phyloP scores from a whole-genome alignment of 805 yeast genomes.

The Ogataea populi-albae region DNA sequence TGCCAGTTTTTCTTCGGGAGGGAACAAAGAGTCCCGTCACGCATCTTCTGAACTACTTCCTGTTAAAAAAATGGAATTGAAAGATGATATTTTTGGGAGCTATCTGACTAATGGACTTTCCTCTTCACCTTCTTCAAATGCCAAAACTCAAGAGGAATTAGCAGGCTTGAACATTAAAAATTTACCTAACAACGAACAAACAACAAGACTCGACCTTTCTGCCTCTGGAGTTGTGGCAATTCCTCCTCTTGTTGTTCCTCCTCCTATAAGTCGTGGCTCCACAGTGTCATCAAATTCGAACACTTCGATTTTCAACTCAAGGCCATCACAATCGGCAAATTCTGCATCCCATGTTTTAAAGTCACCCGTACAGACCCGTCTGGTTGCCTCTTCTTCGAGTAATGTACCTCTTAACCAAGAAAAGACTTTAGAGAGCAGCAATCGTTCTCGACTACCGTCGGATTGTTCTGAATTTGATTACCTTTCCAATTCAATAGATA shows the following conservation, averaged over 20 bases:
- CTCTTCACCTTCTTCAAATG: conserved; percentile 1
- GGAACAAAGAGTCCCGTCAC: conserved; percentile 17
- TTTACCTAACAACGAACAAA: no score
- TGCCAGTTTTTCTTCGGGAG: conserved; percentile 7
- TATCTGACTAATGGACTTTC: not conserved
- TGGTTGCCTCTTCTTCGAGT: not conserved
- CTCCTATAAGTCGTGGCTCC: not conserved
- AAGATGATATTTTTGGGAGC: conserved; percentile 3
- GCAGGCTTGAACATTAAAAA: conserved; percentile 12
- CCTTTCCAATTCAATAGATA: conserved; percentile 27
- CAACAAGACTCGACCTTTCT: not conserved
- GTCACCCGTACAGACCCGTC: conserved; percentile 1
- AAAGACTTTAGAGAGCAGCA: no score
- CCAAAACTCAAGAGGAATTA: conserved; percentile 3
- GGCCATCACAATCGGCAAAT: not conserved
- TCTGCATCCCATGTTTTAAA: not conserved
- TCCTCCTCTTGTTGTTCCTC: conserved; percentile 1
- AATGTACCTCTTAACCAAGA: not conserved
- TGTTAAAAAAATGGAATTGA: no score
- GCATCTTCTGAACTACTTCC: no score
- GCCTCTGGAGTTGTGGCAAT: not conserved
- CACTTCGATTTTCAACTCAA: not conserved
- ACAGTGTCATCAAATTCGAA: no score
- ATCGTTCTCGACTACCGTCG: conserved; percentile 16
- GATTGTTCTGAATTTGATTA: conserved; percentile 27